These are phyloP conservation scores for Salix udensis DNA, from an alignment of 345 rosid genomes.

Conservation along the genomic window DNA sequence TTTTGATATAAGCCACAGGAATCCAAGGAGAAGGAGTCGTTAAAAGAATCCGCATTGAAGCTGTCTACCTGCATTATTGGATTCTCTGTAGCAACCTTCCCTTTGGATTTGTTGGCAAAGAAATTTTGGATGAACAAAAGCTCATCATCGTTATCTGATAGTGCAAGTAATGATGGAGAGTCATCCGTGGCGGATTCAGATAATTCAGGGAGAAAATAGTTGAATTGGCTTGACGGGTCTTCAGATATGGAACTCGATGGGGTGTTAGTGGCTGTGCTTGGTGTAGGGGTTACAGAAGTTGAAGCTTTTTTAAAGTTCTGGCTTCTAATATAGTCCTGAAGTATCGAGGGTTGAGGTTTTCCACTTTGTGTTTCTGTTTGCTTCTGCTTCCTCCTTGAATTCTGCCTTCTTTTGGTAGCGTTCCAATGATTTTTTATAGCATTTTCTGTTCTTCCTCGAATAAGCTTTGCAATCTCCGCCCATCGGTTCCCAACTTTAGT, in stretches of 20 bases:
- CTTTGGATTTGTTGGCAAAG: slow-evolving; percentile 33
- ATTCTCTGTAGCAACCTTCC: slow-evolving; percentile 3
- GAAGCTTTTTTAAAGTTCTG: slow-evolving; percentile 23
- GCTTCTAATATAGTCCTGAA: slow-evolving; percentile 78
- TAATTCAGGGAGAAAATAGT: slow-evolving; percentile 37
- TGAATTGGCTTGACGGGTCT: slow-evolving; percentile 28
- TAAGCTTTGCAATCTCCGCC: slow-evolving; percentile 89
- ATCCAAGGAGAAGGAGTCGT: slow-evolving; percentile 14
- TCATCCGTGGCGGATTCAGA: slow-evolving; percentile 25
- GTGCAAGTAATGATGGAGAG: slow-evolving; percentile 28
- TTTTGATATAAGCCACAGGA: slow-evolving; percentile 13
- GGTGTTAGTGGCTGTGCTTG: slow-evolving; percentile 21
- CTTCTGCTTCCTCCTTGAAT: slow-evolving; percentile 60
- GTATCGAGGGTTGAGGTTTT: slow-evolving; percentile 53
- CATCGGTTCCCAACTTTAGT: slow-evolving; percentile 73
- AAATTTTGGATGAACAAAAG: slow-evolving; percentile 59
- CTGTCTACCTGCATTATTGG: background rate
- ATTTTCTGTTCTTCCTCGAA: slow-evolving; percentile 87
- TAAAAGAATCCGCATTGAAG: slow-evolving; percentile 2
- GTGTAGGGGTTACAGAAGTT: slow-evolving; percentile 4
- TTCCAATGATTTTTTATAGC: slow-evolving; percentile 95
- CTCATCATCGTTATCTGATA: slow-evolving; percentile 58
- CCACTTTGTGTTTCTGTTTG: slow-evolving; percentile 28
- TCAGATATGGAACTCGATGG: slow-evolving; percentile 35
- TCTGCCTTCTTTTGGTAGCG: slow-evolving; percentile 79